Evolutionary conservation across 495 filamentous ascomycete genomes (phyloP).

Genomic region (Glonium stellatum): DNA sequence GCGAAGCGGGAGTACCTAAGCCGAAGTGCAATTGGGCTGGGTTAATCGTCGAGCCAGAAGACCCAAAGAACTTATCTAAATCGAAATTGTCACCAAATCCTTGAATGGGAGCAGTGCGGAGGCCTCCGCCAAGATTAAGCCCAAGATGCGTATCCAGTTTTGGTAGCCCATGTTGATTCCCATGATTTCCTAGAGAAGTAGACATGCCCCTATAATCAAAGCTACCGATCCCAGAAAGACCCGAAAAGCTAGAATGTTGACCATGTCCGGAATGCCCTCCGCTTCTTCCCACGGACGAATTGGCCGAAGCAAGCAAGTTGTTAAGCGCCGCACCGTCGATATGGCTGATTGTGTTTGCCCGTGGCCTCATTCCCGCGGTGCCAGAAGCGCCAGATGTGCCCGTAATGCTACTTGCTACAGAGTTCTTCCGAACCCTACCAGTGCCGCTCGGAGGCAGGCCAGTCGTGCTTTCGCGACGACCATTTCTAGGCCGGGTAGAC

Average conservation of each 20-base stretch:
- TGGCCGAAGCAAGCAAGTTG: constrained; percentile 54
- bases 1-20: constrained; percentile 66
- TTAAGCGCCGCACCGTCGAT: constrained; percentile 72
- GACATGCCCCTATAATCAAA: constrained; percentile 68
- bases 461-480: constrained; percentile 71
- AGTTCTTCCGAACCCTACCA: constrained; percentile 85
- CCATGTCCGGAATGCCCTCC: constrained; percentile 29
- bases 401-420: constrained; percentile 56
- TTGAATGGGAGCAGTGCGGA: constrained; percentile 71
- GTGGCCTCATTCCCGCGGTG: constrained; percentile 63
- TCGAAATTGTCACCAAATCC: constrained; percentile 66
- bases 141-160: constrained; percentile 80
- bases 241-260: constrained; percentile 38
- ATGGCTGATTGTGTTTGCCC: constrained; percentile 96
- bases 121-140: constrained; percentile 52
- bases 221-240: constrained; percentile 55
- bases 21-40: constrained; percentile 87
- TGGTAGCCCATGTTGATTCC: constrained; percentile 58
- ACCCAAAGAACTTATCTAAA: constrained; percentile 63
- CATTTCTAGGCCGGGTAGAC: constrained; percentile 78
- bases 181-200: constrained; percentile 55
- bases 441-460: constrained; percentile 35
- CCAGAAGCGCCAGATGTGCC: constrained; percentile 43
- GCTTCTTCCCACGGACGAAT: constrained; percentile 48
- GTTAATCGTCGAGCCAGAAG: constrained; percentile 68